Evolutionary conservation across 495 filamentous ascomycete genomes (phyloP), one percentile per base, ranked within the genome.

Genomic region (Oleoguttula mirabilis): DNA sequence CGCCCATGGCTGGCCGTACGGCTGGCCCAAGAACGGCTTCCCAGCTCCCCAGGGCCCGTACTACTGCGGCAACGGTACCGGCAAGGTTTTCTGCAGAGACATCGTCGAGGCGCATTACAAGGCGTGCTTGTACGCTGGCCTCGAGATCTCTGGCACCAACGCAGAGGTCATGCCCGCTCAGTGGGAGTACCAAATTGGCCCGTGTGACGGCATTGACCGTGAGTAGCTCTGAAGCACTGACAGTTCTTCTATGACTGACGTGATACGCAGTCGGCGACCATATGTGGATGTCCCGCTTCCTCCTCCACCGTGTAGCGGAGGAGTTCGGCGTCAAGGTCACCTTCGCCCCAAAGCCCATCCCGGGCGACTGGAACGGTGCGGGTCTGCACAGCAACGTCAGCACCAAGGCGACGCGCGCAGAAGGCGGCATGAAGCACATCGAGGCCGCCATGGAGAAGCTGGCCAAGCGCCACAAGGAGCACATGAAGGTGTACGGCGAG

Each of bases 151-250:
- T 23, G 90, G 90, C 66, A 94, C 88, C 70, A 98, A 98, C 68
- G 90, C 90, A 36, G 90, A 98, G 77, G 90, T 98, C 60, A 88
- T 94, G 79, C 86, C 90, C 43, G 87, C 82, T 47, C 90, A 98
- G 65, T 98, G 90, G 90, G 90, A 98, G 69, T 96, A 87, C 81
- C 90, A 98, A 66, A 82, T 98, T 57, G 90, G 92, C 48, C 92
- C 92, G 50, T 94, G 88, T 69, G 59, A 69, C 30, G 90, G 90
- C 36, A 96, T 98, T 60, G 76, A 84, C 60, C 68, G 79, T 82
- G 63, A 63, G 72, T 71, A 45, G 31, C 3, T 15, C 41, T 25
- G 22, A 19, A 32, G 36, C n/a, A n/a, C n/a, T n/a, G n/a, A n/a
- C n/a, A n/a, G n/a, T n/a, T n/a, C n/a, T n/a, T n/a, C n/a, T n/a